Percentiles rank a stretch among this genome's conserved stretches.
phyloP scores from a whole-genome alignment of 169 alveolate species.

The Plasmodium blacklocki region DNA sequence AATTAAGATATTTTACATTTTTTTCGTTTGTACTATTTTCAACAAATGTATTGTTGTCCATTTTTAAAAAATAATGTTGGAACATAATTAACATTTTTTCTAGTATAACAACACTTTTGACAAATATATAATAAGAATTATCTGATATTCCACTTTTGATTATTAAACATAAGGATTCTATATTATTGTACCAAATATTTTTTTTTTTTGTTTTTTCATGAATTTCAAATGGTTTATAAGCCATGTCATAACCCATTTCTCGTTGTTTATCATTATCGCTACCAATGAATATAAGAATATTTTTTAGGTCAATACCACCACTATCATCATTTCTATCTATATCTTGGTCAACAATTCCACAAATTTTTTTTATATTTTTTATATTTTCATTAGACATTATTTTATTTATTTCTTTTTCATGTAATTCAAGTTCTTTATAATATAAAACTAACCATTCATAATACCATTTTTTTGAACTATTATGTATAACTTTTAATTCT shows the following conservation, averaged over 20 bases:
- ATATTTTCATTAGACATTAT: conserved; percentile 69
- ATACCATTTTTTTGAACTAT: conserved; percentile 63
- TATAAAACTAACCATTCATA: conserved; percentile 69
- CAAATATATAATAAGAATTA: conserved; percentile 45
- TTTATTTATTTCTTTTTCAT: conserved; percentile 71
- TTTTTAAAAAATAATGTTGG: conserved; percentile 36
- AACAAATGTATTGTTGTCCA: conserved; percentile 10
- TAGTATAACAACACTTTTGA: conserved; percentile 54
- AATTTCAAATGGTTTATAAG: conserved; percentile 73
- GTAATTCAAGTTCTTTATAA: conserved; percentile 66
- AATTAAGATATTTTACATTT: conserved; percentile 43
- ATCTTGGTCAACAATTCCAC: conserved; percentile 36
- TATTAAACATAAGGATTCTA: conserved; percentile 72
- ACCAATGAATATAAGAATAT: conserved; percentile 42
- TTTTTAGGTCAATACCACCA: conserved; percentile 48
- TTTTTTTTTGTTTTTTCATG: conserved; percentile 20
- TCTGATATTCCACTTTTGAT: conserved; percentile 73
- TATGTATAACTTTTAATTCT: conserved; percentile 39
- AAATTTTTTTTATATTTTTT: conserved; percentile 54
- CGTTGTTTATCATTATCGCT: conserved; percentile 70
- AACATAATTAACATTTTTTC: conserved; percentile 63
- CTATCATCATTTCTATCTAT: conserved; percentile 20
- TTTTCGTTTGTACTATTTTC: conserved; percentile 9
- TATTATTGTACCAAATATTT: conserved; percentile 49
- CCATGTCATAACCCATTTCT: conserved; percentile 64